These are phyloP conservation scores for Meyerozyma smithsonii DNA, from an alignment of 1,139 yeast genomes.

Conservation along the genomic window DNA sequence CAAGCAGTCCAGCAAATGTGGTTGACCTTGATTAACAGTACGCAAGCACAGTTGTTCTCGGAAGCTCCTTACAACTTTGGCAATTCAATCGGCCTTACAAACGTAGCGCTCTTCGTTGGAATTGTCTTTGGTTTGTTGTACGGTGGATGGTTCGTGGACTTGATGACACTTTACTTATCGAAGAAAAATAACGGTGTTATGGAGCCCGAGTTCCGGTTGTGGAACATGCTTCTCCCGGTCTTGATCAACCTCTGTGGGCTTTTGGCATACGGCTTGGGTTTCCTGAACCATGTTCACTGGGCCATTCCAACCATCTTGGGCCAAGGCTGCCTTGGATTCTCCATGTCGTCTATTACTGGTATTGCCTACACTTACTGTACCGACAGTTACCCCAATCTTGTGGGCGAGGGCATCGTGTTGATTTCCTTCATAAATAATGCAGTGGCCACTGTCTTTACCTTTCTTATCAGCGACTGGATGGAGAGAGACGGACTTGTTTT, in stretches of 20 bases:
- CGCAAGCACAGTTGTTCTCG: slow-evolving; percentile 39
- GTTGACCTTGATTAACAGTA: slow-evolving; percentile 40
- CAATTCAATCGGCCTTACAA: slow-evolving; percentile 74
- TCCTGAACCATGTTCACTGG: slow-evolving; percentile 45
- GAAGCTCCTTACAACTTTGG: slow-evolving; percentile 62
- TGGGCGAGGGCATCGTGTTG: slow-evolving; percentile 83
- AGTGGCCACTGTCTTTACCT: slow-evolving; percentile 76
- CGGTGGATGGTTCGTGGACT: slow-evolving; percentile 71
- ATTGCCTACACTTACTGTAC: slow-evolving; percentile 66
- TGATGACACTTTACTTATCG: slow-evolving; percentile 68
- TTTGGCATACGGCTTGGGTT: slow-evolving; percentile 33
- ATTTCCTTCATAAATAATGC: slow-evolving; percentile 77
- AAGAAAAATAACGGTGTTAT: slow-evolving; percentile 63
- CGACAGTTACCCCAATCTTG: slow-evolving; percentile 70
- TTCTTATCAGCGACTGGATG: slow-evolving; percentile 26
- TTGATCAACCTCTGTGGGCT: slow-evolving; percentile 71
- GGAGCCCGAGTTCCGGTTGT: slow-evolving; percentile 78
- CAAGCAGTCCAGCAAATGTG: slow-evolving; percentile 64
- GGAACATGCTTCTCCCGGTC: slow-evolving; percentile 64
- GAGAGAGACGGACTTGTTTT: slow-evolving; percentile 39
- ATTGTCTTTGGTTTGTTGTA: slow-evolving; percentile 63
- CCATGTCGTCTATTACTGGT: slow-evolving; percentile 74
- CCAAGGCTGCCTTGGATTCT: slow-evolving; percentile 64
- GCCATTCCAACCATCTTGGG: slow-evolving; percentile 56
- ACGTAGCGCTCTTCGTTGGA: slow-evolving; percentile 42